Evolutionary conservation across 495 filamentous ascomycete genomes (phyloP).

Genomic region (Tuber melanosporum): DNA sequence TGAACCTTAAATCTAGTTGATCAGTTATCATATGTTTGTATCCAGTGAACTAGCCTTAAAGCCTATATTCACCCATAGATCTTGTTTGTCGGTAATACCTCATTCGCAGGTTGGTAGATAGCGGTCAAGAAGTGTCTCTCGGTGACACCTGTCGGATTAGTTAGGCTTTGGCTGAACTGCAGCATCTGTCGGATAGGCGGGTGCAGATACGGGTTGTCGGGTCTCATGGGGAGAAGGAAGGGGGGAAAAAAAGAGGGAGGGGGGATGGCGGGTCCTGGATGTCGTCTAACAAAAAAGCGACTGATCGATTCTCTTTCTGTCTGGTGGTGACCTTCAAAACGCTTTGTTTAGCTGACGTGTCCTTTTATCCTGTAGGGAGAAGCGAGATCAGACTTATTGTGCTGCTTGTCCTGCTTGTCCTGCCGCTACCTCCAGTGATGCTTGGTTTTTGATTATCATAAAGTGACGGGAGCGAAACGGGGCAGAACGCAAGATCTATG

Average conservation of each 20-base stretch:
- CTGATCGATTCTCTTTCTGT: background rate
- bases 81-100: background rate
- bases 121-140: background rate
- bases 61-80: background rate
- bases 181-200: background rate
- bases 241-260: background rate
- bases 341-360: slow-evolving; percentile 2
- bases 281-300: background rate
- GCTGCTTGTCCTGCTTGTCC: background rate
- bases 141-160: background rate
- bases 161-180: background rate
- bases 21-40: background rate
- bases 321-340: background rate
- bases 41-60: background rate
- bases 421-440: background rate
- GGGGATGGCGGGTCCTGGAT: background rate
- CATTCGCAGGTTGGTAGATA: background rate
- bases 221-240: background rate
- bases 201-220: slow-evolving; percentile 3
- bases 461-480: slow-evolving; percentile 2
- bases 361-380: background rate
- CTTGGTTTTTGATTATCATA: background rate
- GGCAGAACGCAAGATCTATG: slow-evolving; percentile 2
- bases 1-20: background rate
- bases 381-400: background rate